These are phyloP conservation scores for Adenanthera pavonina DNA, from an alignment of 306 rosid genomes.

Conservation along the genomic window DNA sequence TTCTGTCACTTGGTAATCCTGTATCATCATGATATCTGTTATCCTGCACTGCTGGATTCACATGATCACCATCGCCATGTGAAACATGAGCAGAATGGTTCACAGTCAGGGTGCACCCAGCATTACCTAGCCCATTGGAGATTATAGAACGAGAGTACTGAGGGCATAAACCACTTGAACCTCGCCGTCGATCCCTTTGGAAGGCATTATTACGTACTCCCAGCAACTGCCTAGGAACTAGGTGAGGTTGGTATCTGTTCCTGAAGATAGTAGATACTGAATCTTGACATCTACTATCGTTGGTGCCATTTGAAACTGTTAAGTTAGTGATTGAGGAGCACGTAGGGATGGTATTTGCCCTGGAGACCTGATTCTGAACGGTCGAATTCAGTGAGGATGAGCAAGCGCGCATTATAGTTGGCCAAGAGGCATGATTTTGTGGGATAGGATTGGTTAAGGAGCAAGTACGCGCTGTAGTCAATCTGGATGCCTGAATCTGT, in stretches of 20 bases:
- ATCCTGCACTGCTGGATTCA: constrained; percentile 37
- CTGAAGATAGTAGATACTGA: constrained; percentile 34
- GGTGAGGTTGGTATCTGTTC: constrained; percentile 38
- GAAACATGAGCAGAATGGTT: constrained; percentile 34
- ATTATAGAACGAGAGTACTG: not conserved
- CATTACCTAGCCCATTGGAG: constrained; percentile 35
- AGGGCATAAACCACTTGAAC: constrained; percentile 31
- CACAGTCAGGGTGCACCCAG: constrained; percentile 25
- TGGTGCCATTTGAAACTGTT: constrained; percentile 35
- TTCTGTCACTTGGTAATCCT: constrained; percentile 32
- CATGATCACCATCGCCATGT: constrained; percentile 36
- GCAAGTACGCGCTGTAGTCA: constrained; percentile 31
- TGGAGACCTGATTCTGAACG: constrained; percentile 39
- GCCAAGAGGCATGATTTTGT: not conserved
- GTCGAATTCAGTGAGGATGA: constrained; percentile 26
- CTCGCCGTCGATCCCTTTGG: constrained; percentile 40
- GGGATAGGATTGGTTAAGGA: constrained; percentile 27
- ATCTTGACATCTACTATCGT: constrained; percentile 43
- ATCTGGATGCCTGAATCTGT: constrained; percentile 35
- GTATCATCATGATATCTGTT: constrained; percentile 38
- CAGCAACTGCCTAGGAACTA: constrained; percentile 39
- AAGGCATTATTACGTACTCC: constrained; percentile 42
- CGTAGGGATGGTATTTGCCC: constrained; percentile 34
- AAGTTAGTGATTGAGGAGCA: constrained; percentile 18
- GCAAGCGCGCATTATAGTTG: not conserved